Base-by-base conservation (phyloP, 805 yeast species). In the Isabelozyma pseudorhagii region DNA sequence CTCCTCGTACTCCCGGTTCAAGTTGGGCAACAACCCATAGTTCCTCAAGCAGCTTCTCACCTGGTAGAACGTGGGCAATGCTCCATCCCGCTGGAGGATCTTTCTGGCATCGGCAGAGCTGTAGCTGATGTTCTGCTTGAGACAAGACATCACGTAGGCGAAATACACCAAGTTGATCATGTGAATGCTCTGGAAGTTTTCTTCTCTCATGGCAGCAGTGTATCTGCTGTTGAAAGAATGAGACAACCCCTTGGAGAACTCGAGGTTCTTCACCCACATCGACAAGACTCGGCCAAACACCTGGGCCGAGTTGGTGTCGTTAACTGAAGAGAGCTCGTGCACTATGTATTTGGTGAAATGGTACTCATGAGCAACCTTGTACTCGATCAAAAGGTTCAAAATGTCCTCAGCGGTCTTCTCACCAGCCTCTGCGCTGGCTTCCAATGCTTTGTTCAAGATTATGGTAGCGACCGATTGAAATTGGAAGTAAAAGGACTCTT, bases 221-320 rank as follows among this genome's bases (percentile, higher is more conserved):
- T 17, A 50, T 38, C 11, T 27, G 42, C 13, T 15, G 27, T 50
- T 44, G 38, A 46, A 46, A 15, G 45, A 21, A 41, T 51, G 47
- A 18, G 29, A 40, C 8, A 50, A 38, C 21, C 47, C n/a, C 27
- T 47, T 51, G n/a, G 44, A 21, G 52, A 62, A 61, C 56, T 71
- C 75, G 46, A 69, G 49, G 51, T 50, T 62, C 47, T 57, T 58
- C 49, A 73, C 66, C 77, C 77, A 72, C 17, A 59, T 44, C 39
- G 59, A 54, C 45, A 74, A 62, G 4, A 66, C 65, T 5, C 54
- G 56, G 10, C 62, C 51, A 55, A 62, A 64, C 4, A 55, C 55
- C 8, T 49, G 51, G 7, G 47, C 46, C 8, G 48, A 46, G 27
- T 40, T 36, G 40, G 53, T 42, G 42, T 57, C 57, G 5, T 50